Conservation (phyloP, 306 rosid genomes). For the Hippophae gyantsensis region DNA sequence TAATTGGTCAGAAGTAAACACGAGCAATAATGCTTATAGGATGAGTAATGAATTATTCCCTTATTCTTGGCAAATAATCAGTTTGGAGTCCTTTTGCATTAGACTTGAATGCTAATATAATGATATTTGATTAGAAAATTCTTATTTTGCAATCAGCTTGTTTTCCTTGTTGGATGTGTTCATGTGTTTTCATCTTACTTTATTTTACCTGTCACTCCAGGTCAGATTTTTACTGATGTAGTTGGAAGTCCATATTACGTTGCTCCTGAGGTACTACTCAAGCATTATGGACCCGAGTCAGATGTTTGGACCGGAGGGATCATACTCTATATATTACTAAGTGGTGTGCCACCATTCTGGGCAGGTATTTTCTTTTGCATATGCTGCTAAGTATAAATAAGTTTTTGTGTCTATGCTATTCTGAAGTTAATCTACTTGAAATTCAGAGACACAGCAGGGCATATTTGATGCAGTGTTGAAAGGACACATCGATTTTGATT, state of each 20-base stretch:
- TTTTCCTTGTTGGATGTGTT: constrained; percentile 3
- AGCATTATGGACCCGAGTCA: constrained; percentile 93
- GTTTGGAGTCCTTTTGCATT: neutral
- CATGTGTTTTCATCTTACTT: constrained; percentile 16
- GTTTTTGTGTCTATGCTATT: constrained; percentile 24
- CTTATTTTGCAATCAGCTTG: constrained; percentile 2
- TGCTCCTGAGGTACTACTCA: constrained; percentile 97
- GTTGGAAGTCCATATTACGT: constrained; percentile 97
- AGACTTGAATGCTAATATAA: neutral
- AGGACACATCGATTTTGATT: constrained; percentile 86
- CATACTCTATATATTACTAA: constrained; percentile 75
- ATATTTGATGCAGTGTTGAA: constrained; percentile 91
- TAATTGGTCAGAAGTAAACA: neutral
- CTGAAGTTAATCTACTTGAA: constrained; percentile 28
- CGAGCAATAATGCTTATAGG: too few relatives aligned
- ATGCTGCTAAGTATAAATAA: neutral
- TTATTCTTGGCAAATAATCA: too few relatives aligned
- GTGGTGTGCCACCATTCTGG: constrained; percentile 98
- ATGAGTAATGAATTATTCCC: too few relatives aligned
- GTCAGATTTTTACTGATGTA: constrained; percentile 84
- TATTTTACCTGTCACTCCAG: constrained; percentile 31
- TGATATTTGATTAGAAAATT: neutral
- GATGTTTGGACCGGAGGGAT: constrained; percentile 97
- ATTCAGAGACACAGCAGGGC: constrained; percentile 91
- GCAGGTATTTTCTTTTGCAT: constrained; percentile 47